A percentile compares a stretch with the other conserved stretches of the same genome.
Conservation (phyloP, 2,329 filamentous ascomycete genomes). For the Calycina marina region DNA sequence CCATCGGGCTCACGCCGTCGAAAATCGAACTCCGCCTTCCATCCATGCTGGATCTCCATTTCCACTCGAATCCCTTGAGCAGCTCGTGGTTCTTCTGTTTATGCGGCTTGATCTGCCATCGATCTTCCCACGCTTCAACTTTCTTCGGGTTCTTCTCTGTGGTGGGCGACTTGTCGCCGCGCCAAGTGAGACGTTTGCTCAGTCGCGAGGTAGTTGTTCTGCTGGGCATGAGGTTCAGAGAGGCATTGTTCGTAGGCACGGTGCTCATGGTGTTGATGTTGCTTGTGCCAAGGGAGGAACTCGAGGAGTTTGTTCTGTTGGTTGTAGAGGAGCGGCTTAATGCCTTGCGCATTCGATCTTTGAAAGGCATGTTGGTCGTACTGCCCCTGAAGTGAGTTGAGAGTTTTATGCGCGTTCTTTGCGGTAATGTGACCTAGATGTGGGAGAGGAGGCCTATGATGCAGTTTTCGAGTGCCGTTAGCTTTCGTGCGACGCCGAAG, state of each 20-base stretch:
- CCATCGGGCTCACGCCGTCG: neutral
- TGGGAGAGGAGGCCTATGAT: neutral
- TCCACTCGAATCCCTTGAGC: neutral
- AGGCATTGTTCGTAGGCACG: neutral
- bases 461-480: neutral
- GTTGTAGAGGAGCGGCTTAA: neutral
- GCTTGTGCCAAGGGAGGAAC: neutral
- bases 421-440: neutral
- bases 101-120: neutral
- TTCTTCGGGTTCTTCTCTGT: neutral
- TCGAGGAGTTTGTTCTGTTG: neutral
- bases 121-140: neutral
- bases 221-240: neutral
- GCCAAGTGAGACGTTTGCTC: neutral
- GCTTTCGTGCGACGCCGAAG: neutral
- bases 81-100: neutral
- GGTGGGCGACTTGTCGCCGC: neutral
- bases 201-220: neutral
- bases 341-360: neutral
- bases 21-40: neutral
- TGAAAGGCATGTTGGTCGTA: neutral
- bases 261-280: neutral
- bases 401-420: neutral
- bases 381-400: neutral
- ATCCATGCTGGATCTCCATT: neutral